phyloP scores from a whole-genome alignment of 768 basidiomycete species.

The Antrodiella citrinella region DNA sequence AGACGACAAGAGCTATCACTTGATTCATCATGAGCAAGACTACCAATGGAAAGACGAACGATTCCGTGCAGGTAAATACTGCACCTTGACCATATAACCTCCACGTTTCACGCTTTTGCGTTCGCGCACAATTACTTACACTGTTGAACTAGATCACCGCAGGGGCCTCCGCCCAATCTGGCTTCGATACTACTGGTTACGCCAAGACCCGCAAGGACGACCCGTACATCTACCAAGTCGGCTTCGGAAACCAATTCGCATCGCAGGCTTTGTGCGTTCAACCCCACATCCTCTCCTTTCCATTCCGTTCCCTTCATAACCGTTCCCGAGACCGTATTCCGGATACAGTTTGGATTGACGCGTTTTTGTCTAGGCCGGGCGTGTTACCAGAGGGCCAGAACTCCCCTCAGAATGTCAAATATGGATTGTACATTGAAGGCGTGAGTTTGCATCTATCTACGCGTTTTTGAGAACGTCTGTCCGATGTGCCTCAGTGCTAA shows the following conservation, averaged over 20 bases:
- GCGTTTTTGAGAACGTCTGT: too few relatives aligned
- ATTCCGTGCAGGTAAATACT: background rate
- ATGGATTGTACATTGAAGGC: slow-evolving; percentile 48
- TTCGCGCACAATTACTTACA: background rate
- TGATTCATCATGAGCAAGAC: background rate
- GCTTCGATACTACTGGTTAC: background rate
- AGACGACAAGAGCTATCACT: too few relatives aligned
- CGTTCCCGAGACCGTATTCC: too few relatives aligned
- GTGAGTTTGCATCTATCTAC: slow-evolving; percentile 27
- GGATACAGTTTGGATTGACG: background rate
- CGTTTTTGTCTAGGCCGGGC: slow-evolving; percentile 32
- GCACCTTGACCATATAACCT: too few relatives aligned
- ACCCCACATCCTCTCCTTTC: background rate
- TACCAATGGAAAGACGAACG: background rate
- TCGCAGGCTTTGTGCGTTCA: slow-evolving; percentile 43
- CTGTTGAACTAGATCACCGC: background rate
- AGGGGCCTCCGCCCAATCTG: background rate
- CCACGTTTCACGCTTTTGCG: too few relatives aligned
- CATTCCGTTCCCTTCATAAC: background rate
- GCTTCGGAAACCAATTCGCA: slow-evolving; percentile 48
- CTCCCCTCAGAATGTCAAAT: slow-evolving; percentile 49
- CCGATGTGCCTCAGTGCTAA: background rate
- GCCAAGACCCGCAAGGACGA: slow-evolving; percentile 24
- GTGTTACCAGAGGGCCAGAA: slow-evolving; percentile 50
- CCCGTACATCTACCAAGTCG: slow-evolving; percentile 47